A percentile compares a stretch with the other conserved stretches of the same genome.
These are phyloP conservation scores for Letharia lupina DNA, from an alignment of 495 filamentous ascomycete species.

Conservation along the genomic window DNA sequence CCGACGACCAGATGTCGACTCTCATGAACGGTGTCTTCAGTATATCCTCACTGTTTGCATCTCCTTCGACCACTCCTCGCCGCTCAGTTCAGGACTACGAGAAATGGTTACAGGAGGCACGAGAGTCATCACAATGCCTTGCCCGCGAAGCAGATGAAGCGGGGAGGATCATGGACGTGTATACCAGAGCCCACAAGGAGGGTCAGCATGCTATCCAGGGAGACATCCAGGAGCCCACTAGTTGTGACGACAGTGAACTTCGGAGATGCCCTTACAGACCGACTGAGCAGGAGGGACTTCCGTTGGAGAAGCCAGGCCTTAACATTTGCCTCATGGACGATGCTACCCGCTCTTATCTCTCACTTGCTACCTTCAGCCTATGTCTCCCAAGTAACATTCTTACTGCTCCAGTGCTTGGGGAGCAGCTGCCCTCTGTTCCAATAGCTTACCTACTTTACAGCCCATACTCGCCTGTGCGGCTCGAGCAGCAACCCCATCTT, in stretches of 20 bases:
- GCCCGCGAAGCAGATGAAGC: constrained; percentile 13
- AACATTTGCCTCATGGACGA: constrained; percentile 1
- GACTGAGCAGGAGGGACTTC: constrained; percentile 9
- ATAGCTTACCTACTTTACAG: constrained; percentile 37
- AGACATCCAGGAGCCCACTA: neutral
- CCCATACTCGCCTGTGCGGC: constrained; percentile 45
- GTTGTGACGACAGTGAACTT: neutral
- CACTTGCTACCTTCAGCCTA: neutral
- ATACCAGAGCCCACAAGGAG: constrained; percentile 10
- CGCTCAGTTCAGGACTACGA: constrained; percentile 13
- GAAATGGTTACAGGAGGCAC: constrained; percentile 15
- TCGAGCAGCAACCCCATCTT: constrained; percentile 36
- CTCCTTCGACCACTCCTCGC: constrained; percentile 24
- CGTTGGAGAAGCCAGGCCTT: neutral
- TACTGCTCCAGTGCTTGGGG: neutral
- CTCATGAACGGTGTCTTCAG: constrained; percentile 46
- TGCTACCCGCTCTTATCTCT: neutral
- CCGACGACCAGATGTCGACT: constrained; percentile 50
- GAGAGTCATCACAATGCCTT: constrained; percentile 6
- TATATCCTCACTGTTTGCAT: constrained; percentile 34
- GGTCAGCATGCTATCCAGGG: neutral
- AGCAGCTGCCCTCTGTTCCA: constrained; percentile 26
- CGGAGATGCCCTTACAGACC: constrained; percentile 19
- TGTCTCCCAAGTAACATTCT: neutral
- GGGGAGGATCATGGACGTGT: constrained; percentile 15